These are phyloP conservation scores for Calcarisporium arbuscula DNA, from an alignment of 2,329 filamentous ascomycete species.

Conservation along the genomic window DNA sequence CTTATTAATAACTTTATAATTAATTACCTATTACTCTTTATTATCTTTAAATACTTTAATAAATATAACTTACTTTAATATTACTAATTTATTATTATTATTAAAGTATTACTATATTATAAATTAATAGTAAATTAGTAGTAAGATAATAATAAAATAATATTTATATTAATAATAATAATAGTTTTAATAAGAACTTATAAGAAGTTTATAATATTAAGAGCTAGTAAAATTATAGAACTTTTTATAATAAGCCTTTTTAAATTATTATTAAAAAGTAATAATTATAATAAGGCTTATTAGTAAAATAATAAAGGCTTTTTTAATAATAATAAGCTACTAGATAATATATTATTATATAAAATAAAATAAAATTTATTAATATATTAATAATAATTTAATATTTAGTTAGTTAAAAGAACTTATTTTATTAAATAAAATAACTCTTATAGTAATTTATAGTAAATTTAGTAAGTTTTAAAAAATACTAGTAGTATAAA, in stretches of 20 bases:
- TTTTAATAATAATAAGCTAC: neutral
- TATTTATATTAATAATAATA: neutral
- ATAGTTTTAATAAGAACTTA: neutral
- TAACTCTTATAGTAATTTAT: neutral
- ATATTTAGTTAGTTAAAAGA: neutral
- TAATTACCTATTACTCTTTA: neutral
- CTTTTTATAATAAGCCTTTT: neutral
- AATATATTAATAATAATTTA: neutral
- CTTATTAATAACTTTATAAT: neutral
- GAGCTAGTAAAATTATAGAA: neutral
- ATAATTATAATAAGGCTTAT: neutral
- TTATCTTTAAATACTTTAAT: neutral
- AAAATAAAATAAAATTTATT: neutral
- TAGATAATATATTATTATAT: neutral
- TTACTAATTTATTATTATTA: neutral
- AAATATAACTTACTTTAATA: neutral
- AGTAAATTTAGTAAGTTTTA: neutral
- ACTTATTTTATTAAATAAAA: conserved; percentile 1
- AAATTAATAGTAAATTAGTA: neutral
- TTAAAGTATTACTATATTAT: neutral
- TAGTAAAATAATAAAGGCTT: conserved; percentile 1
- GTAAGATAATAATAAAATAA: neutral
- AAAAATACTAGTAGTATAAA: neutral
- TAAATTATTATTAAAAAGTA: neutral
- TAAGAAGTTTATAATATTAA: neutral